Conservation (phyloP, 169 alveolate genomes). For the Plasmodium inui region DNA sequence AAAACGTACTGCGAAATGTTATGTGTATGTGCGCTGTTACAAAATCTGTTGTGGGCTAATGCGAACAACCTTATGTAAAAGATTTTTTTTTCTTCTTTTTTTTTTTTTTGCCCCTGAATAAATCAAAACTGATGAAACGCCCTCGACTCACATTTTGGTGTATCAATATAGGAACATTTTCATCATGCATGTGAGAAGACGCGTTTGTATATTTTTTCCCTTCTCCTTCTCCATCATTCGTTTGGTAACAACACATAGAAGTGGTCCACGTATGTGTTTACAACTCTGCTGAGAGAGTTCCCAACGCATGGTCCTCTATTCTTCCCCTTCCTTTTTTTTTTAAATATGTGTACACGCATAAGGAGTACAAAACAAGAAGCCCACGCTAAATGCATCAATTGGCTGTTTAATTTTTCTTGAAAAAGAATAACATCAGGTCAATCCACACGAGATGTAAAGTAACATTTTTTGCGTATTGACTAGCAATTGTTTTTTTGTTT, state of each 20-base stretch:
- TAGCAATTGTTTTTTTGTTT: neutral
- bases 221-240: neutral
- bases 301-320: neutral
- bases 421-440: neutral
- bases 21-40: too few species aligned
- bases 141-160: neutral
- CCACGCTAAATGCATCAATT: neutral
- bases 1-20: too few species aligned
- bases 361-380: neutral
- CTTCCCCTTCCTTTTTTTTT: neutral
- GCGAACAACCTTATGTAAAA: too few species aligned
- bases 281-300: neutral
- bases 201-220: neutral
- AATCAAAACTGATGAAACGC: neutral
- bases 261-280: neutral
- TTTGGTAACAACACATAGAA: neutral
- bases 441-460: neutral
- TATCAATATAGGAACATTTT: neutral
- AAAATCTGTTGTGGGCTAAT: too few species aligned
- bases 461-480: neutral
- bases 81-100: too few species aligned
- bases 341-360: neutral
- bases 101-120: neutral
- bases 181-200: neutral
- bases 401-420: neutral